Base-by-base conservation (phyloP, 1,284 basidiomycete genomes). In the Phylloboletellus chloephorus region DNA sequence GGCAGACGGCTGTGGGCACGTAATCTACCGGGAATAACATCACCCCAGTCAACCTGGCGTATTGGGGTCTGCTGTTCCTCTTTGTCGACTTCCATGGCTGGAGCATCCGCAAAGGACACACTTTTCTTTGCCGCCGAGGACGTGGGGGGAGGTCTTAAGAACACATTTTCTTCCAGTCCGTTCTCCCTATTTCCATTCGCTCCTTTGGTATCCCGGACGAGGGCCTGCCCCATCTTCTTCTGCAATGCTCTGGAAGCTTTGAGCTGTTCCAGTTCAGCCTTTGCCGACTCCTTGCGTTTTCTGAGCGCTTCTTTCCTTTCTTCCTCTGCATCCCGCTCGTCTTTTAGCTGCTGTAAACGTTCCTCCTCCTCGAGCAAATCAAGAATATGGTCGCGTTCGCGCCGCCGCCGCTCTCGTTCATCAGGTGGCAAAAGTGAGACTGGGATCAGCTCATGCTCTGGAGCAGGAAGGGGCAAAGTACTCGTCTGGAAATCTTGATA, bases 281-380 rank as follows among this genome's bases (percentile, higher is more conserved):
- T 70, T 9, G 68, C 71, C 7, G 67, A 73, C 47, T 76, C 71
- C 51, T 68, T 75, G 22, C 73, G 66, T 51, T 69, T 74, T 51
- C 67, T 72, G 30, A 76, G 56, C 12, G 69, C 65, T 37, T 74
- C 70, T 47, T 65, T 61, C 38, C 62, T 65, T 45, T 68, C 64
- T 45, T 73, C 63, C 24, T 62, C 56, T 30, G 72, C 69, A 2
- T 59, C 59, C 13, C 58, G 66, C 46, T 67, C 64, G 17, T 71
- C 67, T 41, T 61, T 61, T 33, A 61, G 56, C 31, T 69, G 65
- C 41, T 75, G 68, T 6, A 61, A 39, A 7, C 57, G 63, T 56
- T 88, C 85, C 53, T 88, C 84, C 43, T 75, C 75, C 54, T 88
- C 84, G 6, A 88, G 67, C 11, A 74, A 46, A 53, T 86, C 79